These are phyloP conservation scores for Hymenoscyphus fraxineus DNA, from an alignment of 2,329 filamentous ascomycete species.

Conservation along the genomic window DNA sequence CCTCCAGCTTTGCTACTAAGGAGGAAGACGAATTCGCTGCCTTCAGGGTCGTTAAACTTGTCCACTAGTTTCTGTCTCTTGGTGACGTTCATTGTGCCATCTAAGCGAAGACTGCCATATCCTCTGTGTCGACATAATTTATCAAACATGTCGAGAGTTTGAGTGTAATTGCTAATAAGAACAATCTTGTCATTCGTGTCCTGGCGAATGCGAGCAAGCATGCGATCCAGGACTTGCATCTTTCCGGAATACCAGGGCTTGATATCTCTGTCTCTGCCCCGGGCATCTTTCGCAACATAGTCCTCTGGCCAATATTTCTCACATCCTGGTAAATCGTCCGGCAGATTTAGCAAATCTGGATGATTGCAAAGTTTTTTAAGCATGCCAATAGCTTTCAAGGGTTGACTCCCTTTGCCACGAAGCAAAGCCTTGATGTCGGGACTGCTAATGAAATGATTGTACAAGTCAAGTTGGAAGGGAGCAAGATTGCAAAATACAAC, in stretches of 20 bases:
- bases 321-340: slow-evolving; percentile 80
- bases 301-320: slow-evolving; percentile 79
- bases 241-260: slow-evolving; percentile 97
- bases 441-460: slow-evolving; percentile 96
- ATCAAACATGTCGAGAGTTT: slow-evolving; percentile 92
- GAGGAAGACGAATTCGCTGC: slow-evolving; percentile 89
- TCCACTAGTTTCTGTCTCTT: slow-evolving; percentile 97
- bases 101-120: slow-evolving; percentile 84
- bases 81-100: slow-evolving; percentile 96
- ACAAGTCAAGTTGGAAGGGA: slow-evolving; percentile 86
- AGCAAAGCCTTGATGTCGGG: slow-evolving; percentile 91
- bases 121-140: slow-evolving; percentile 77
- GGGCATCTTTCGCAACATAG: slow-evolving; percentile 80
- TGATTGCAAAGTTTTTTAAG: slow-evolving; percentile 99
- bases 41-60: slow-evolving; percentile 92
- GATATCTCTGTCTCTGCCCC: slow-evolving; percentile 86
- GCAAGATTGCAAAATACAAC: slow-evolving; percentile 96
- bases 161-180: slow-evolving; percentile 96
- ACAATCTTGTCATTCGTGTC: slow-evolving; percentile 99
- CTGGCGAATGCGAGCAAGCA: slow-evolving; percentile 91
- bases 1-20: slow-evolving; percentile 95
- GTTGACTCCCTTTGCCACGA: slow-evolving; percentile 90
- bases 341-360: slow-evolving; percentile 82
- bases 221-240: slow-evolving; percentile 96
- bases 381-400: slow-evolving; percentile 92